Base-by-base conservation (phyloP, 1,139 yeast species). In the Pichia sp. region DNA sequence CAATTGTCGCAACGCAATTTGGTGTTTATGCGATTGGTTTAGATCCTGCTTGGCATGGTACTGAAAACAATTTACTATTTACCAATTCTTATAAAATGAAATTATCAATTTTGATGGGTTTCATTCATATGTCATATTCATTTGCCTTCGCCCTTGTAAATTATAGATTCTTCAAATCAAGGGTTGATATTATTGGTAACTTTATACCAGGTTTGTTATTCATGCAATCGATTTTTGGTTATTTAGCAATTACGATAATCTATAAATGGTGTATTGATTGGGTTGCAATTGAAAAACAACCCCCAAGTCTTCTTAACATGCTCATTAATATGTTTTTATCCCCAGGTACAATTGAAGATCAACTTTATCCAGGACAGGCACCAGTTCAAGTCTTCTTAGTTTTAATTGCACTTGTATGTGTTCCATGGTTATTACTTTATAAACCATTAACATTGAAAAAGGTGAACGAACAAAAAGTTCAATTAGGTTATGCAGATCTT, bases 41-140 rank as follows among this genome's bases (percentile, higher is more conserved):
- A 36, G 99, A 91, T 63, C 86, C 87, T 66, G 85, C 82, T 14
- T 91, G 99, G 99, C 98, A 91, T 60, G 96, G 96, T 2, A 76
- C 97, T 30, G 97, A 91, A 48, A 93, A 93, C 64, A 84, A 82
- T 48, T 71, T 91, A 56, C 67, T 91, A 43, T 91, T 91, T 64
- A 79, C 95, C 38, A 91, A 91, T 63, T 88, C 97, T 1, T 89
- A 86, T 66, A 91, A 91, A 68, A 91, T 91, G 99, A 91, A 91
- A 60, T 68, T 91, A 48, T 88, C 97, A 2, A 84, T 91, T 47
- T 69, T 93, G 52, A 85, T 91, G 93, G 99, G 99, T 13, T 89
- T 83, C 61, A 71, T 76, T 31, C 99, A 91, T 63, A 91, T 91
- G 99, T 76, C 88, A 32, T 91, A 91, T 64, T 86, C 96, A 3